Base-by-base conservation (phyloP, 1,284 basidiomycete genomes). In the Rhodotorula sp. region DNA sequence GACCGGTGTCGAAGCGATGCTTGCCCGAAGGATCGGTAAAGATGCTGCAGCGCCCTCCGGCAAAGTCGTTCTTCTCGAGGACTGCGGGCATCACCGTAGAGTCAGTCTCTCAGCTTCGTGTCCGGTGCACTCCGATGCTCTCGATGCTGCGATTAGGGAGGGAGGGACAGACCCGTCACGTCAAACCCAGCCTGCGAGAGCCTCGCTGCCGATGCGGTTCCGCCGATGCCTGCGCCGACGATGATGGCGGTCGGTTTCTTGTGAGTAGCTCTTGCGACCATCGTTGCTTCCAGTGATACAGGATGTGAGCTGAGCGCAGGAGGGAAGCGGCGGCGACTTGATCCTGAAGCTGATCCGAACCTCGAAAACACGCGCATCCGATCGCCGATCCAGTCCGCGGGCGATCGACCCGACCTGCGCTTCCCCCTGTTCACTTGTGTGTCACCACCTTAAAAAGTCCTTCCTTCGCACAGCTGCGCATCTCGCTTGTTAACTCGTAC, bases 31-130 rank as follows among this genome's bases (percentile, higher is more conserved):
- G 81, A 82, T 62, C 80, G 75, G 73, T 85, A 60, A 86, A 82
- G 68, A 86, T 77, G 69, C 83, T 84, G 79, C 85, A 86, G 74
- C 85, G 79, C 18, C 85, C 85, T 4, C 85, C 85, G 12, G 82
- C 82, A 69, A 82, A 83, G 48, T 79, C 79, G 69, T 84, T 84
- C 81, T 80, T 68, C 70, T 75, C 76, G 64, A 76, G 56, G 26
- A 76, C 72, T 62, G 69, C 65, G 51, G 5, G 34, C 26, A 16
- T 56, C 5, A 52, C 20, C 3, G 15, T 14, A 16, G 26, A 20
- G n/a, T 31, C 65, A 49, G 64, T 71, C 62, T 69, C 82, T 83
- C 77, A 84, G 43, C 46, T 10, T 12, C 39, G 10, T 26, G 10
- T 31, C 12, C 48, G 48, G 21, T 7, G 10, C 12, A 15, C 5